Conservation (phyloP, 345 rosid species). For the Linum tenue region DNA sequence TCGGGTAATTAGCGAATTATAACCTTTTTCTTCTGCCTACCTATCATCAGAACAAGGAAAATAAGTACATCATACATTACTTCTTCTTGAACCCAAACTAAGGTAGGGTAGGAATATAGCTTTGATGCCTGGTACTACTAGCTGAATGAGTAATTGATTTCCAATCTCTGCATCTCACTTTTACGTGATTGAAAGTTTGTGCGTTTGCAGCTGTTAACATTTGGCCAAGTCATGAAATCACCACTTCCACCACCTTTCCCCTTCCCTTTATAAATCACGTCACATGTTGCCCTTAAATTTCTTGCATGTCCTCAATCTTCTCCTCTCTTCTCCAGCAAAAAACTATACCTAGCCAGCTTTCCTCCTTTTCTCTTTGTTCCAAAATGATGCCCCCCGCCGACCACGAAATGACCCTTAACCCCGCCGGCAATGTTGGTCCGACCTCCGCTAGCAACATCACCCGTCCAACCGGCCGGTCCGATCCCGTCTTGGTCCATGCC, state of each 20-base stretch:
- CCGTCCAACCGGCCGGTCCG: conserved; percentile 22
- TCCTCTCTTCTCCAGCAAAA: neutral
- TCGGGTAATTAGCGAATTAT: too few relatives aligned
- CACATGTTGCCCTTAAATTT: conserved; percentile 15
- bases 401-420: conserved; percentile 34
- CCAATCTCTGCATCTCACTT: too few relatives aligned
- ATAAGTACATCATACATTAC: too few relatives aligned
- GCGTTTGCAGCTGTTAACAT: too few relatives aligned
- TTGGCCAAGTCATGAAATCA: too few relatives aligned
- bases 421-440: conserved; percentile 12
- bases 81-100: too few relatives aligned
- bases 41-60: too few relatives aligned
- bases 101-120: too few relatives aligned
- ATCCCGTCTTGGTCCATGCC: conserved; percentile 37
- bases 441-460: conserved; percentile 5
- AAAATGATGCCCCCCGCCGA: conserved; percentile 50
- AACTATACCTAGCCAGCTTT: neutral
- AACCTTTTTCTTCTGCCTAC: too few relatives aligned
- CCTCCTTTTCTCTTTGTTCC: neutral
- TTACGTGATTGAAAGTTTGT: too few relatives aligned
- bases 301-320: conserved; percentile 21
- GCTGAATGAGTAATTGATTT: too few relatives aligned
- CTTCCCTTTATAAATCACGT: conserved; percentile 26
- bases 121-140: too few relatives aligned
- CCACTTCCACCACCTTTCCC: conserved; percentile 11